Percentiles rank a stretch among this genome's conserved stretches.
phyloP scores from a whole-genome alignment of 768 basidiomycete species.

The Auricularia cornea region DNA sequence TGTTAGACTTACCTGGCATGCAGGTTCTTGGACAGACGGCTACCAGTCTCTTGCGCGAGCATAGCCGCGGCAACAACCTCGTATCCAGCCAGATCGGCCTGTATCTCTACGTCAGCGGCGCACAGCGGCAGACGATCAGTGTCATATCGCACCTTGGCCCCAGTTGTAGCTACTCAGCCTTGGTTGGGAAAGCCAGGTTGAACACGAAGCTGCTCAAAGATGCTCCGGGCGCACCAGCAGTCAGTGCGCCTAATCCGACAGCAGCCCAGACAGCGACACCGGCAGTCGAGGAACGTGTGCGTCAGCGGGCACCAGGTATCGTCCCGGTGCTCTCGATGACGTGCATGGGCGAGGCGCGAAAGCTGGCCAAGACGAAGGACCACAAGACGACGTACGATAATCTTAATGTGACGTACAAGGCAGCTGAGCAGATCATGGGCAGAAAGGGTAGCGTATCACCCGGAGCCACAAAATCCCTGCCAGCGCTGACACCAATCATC shows the following conservation, averaged over 20 bases:
- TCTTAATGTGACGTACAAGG: constrained; percentile 24
- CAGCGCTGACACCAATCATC: no score
- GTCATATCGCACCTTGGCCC: constrained; percentile 23
- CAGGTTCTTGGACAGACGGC: constrained; percentile 18
- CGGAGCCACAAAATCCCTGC: no score
- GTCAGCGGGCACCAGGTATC: no score
- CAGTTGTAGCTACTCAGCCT: constrained; percentile 22
- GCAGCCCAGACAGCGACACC: neutral
- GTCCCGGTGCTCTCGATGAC: constrained; percentile 19
- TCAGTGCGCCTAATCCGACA: neutral
- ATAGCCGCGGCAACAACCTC: constrained; percentile 26
- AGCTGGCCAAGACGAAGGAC: constrained; percentile 16
- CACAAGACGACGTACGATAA: constrained; percentile 28
- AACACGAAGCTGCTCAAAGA: neutral
- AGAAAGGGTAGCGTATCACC: constrained; percentile 22
- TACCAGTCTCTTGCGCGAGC: constrained; percentile 19
- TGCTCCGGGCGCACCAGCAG: neutral
- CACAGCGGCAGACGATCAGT: constrained; percentile 23
- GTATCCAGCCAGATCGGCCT: constrained; percentile 19
- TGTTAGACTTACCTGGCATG: neutral
- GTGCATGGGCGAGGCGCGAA: constrained; percentile 10
- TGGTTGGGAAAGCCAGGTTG: constrained; percentile 13
- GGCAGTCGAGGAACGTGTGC: neutral
- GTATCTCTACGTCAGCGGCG: constrained; percentile 26
- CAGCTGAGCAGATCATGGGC: constrained; percentile 27